Base-by-base conservation (phyloP, 257 asterid genomes). In the Primulina tabacum region DNA sequence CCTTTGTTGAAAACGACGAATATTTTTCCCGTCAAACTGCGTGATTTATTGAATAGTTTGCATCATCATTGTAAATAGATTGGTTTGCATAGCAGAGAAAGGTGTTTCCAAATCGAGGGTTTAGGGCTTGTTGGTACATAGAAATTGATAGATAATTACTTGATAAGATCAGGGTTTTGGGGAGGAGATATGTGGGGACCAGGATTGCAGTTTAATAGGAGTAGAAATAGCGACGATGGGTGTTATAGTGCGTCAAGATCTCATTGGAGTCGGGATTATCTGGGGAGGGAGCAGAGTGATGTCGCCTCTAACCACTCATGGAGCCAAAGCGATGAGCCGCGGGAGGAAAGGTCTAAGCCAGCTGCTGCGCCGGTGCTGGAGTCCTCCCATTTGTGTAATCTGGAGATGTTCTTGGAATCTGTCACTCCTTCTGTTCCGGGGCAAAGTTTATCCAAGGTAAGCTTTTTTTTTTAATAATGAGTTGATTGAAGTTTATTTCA, bases 181-280 rank as follows among this genome's bases (percentile, higher is more conserved):
- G 32, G 24, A 29, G 71, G 50, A 32, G 63, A 76, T 69, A 90
- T 93, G 99, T 85, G 86, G 87, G 98, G 97, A 70, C 77, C 95
- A 62, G 96, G 98, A 68, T 73, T 90, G 86, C 96, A 88, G 86
- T 86, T 89, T 78, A 84, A 84, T 81, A 74, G 90, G 86, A 89
- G 89, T 86, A 82, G 86, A 77, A 85, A 90, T 57, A 93, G 88
- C 29, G 97, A 90, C 24, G 96, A 84, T 86, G 84, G 94, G 76
- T 87, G 89, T 85, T 88, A 86, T 80, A 82, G 92, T 81, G 89
- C 86, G 35, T 88, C 92, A 2, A 89, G 83, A 82, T 87, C 95
- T 71, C 89, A 88, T 58, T 77, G 84, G 85, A 87, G 81, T 74
- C 87, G 80, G 58, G 96, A 86, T 75, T 73, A 64, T 78, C 71